Percentiles rank a stretch among this genome's conserved stretches.
phyloP scores from a whole-genome alignment of 805 yeast genomes.

The Myxozyma udenii region DNA sequence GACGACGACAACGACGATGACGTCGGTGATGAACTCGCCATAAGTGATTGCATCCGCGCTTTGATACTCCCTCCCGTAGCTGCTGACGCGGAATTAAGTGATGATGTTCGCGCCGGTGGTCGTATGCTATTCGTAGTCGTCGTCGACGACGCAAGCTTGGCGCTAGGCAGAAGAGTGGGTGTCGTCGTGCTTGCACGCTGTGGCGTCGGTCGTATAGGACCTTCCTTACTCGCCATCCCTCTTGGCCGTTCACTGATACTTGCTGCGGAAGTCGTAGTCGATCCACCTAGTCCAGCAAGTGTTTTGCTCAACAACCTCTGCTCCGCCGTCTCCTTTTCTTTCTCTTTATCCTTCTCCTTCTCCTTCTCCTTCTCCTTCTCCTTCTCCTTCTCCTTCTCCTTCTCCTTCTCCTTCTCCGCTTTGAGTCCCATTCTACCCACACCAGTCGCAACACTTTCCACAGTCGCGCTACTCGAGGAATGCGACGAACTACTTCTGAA shows the following conservation, averaged over 20 bases:
- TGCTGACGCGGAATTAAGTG: background rate
- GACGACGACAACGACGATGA: conserved; percentile 48
- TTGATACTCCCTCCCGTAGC: conserved; percentile 27
- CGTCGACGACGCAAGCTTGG: background rate
- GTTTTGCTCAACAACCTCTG: background rate
- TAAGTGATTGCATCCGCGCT: conserved; percentile 29
- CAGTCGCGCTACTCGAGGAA: background rate
- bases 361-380: background rate
- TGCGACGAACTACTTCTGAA: conserved; percentile 8
- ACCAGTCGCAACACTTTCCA: background rate
- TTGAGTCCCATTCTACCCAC: background rate
- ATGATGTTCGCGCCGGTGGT: background rate
- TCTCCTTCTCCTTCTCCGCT: background rate
- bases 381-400: background rate
- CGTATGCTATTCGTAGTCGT: background rate
- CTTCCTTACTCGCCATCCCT: no score
- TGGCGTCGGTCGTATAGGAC: no score
- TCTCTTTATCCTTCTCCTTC: background rate
- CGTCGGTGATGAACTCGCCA: no score
- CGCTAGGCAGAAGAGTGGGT: background rate
- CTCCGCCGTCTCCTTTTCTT: background rate
- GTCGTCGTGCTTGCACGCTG: background rate
- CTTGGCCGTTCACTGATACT: background rate
- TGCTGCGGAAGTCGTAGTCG: background rate
- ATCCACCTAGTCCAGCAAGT: background rate